phyloP scores from a whole-genome alignment of 192 early-diverging fungal species.

The Allomyces arbusculus region DNA sequence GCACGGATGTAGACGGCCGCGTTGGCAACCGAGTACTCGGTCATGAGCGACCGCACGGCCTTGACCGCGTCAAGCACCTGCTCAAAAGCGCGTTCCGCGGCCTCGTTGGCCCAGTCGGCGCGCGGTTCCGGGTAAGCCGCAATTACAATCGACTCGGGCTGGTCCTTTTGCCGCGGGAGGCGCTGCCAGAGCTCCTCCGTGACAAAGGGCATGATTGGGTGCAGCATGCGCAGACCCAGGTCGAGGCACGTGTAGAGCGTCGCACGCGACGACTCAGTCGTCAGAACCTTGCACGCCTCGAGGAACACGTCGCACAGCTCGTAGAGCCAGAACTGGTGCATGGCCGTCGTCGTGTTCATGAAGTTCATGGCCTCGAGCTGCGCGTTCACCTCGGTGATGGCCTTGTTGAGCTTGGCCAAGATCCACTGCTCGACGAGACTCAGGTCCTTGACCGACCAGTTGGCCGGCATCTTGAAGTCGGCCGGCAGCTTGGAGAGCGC shows the following conservation, averaged over 20 bases:
- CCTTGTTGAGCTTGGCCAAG: constrained; percentile 66
- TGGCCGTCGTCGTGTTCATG: constrained; percentile 67
- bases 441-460: constrained; percentile 42
- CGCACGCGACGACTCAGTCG: constrained; percentile 43
- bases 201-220: constrained; percentile 97
- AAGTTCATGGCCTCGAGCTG: constrained; percentile 69
- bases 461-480: constrained; percentile 50
- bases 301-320: constrained; percentile 96
- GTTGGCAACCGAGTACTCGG: constrained; percentile 39
- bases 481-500: constrained; percentile 86
- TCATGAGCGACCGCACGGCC: constrained; percentile 52
- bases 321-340: constrained; percentile 88
- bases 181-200: constrained; percentile 98
- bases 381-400: constrained; percentile 53
- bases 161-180: constrained; percentile 52
- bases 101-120: constrained; percentile 17
- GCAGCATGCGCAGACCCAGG: constrained; percentile 69
- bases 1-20: constrained; percentile 38
- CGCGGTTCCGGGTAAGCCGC: constrained; percentile 32
- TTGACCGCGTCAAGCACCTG: constrained; percentile 52
- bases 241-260: constrained; percentile 92
- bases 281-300: constrained; percentile 57
- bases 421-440: constrained; percentile 86
- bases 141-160: constrained; percentile 45
- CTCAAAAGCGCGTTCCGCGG: constrained; percentile 55